These are phyloP conservation scores for Aspergillus cristatus DNA, from an alignment of 495 filamentous ascomycete genomes.

Conservation along the genomic window DNA sequence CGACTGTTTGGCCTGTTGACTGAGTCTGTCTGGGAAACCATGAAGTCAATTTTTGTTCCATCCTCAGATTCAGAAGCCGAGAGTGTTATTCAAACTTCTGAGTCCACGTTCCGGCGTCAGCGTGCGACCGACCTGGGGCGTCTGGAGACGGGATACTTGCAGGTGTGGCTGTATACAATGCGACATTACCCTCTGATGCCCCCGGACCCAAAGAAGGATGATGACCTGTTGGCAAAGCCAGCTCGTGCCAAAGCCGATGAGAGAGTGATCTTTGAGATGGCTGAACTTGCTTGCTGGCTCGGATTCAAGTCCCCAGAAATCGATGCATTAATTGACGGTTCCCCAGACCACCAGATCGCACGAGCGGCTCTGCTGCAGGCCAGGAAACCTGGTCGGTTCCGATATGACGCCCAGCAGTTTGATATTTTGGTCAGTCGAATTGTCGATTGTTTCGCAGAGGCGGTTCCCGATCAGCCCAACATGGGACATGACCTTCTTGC, in stretches of 20 bases:
- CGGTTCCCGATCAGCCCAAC: slow-evolving; percentile 6
- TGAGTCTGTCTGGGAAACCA: slow-evolving; percentile 7
- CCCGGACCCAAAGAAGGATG: slow-evolving; percentile 9
- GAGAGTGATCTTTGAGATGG: slow-evolving; percentile 18
- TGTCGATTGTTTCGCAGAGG: slow-evolving; percentile 10
- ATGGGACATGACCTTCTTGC: slow-evolving; percentile 3
- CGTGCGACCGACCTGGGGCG: slow-evolving; percentile 3
- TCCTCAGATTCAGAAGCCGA: neutral
- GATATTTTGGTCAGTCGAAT: slow-evolving; percentile 12
- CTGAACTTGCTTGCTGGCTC: slow-evolving; percentile 15
- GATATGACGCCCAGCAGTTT: slow-evolving; percentile 15
- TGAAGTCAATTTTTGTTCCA: slow-evolving; percentile 6
- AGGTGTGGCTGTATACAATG: slow-evolving; percentile 21
- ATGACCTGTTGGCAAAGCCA: slow-evolving; percentile 16
- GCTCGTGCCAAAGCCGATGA: slow-evolving; percentile 16
- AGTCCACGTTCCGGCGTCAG: slow-evolving; percentile 11
- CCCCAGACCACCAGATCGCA: slow-evolving; percentile 24
- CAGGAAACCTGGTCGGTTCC: slow-evolving; percentile 18
- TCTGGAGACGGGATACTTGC: slow-evolving; percentile 12
- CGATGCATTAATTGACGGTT: slow-evolving; percentile 14
- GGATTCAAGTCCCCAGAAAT: slow-evolving; percentile 19
- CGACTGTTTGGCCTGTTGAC: slow-evolving; percentile 9
- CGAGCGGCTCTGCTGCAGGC: slow-evolving; percentile 21
- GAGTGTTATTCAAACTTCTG: slow-evolving; percentile 15
- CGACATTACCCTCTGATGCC: slow-evolving; percentile 18